These are phyloP conservation scores for Gynandropsis gynandra DNA, from an alignment of 345 rosid species.

Conservation along the genomic window DNA sequence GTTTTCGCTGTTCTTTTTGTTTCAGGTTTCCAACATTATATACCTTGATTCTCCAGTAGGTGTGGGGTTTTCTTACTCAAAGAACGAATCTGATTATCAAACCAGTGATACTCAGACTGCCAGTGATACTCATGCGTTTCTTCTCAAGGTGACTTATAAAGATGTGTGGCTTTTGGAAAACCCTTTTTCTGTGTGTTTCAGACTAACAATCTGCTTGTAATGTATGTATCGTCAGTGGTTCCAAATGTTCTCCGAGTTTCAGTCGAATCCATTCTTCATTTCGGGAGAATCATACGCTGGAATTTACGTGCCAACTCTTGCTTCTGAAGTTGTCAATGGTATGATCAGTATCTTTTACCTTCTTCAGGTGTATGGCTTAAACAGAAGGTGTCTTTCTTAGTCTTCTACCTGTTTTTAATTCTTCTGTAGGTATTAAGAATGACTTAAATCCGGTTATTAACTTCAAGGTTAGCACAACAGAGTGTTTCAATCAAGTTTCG, in stretches of 20 bases:
- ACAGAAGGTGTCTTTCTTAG: background rate
- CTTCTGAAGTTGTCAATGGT: slow-evolving; percentile 70
- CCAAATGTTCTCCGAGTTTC: slow-evolving; percentile 69
- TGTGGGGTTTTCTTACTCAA: slow-evolving; percentile 75
- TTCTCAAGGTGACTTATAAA: slow-evolving; percentile 46
- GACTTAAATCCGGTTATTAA: slow-evolving; percentile 54
- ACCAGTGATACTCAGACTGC: slow-evolving; percentile 70
- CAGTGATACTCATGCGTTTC: slow-evolving; percentile 56
- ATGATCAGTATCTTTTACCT: slow-evolving; percentile 7
- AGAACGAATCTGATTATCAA: slow-evolving; percentile 40
- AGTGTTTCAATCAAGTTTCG: background rate
- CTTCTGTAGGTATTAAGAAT: slow-evolving; percentile 50
- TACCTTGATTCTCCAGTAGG: slow-evolving; percentile 91
- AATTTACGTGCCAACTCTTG: slow-evolving; percentile 78
- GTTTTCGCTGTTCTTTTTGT: background rate
- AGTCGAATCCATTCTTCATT: slow-evolving; percentile 62
- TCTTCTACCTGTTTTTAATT: background rate
- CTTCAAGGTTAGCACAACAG: slow-evolving; percentile 45
- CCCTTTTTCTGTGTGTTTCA: background rate
- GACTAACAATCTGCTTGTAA: background rate
- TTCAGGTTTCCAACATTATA: slow-evolving; percentile 68
- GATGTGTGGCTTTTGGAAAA: no score
- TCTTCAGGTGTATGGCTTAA: background rate
- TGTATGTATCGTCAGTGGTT: slow-evolving; percentile 57
- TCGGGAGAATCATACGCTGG: slow-evolving; percentile 98